A percentile compares a stretch with the other conserved stretches of the same genome.
Evolutionary conservation across 2,329 filamentous ascomycete genomes (phyloP).

Genomic region (Arthrobotrys entomopaga): DNA sequence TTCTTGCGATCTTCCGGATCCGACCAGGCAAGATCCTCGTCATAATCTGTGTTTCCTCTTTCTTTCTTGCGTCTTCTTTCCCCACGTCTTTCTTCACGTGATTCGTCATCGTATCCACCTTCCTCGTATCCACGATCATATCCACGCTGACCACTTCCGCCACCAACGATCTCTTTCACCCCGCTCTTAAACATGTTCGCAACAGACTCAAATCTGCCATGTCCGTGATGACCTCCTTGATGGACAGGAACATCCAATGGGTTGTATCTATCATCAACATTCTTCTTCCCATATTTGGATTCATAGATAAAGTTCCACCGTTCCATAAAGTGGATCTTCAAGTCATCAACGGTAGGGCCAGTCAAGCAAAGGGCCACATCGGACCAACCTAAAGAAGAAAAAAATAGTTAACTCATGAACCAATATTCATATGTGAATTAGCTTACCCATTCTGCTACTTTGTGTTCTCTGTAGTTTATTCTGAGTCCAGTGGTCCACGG

Average conservation of each 20-base stretch:
- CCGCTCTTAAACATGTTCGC: constrained; percentile 40
- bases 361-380: constrained; percentile 81
- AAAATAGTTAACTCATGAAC: background rate
- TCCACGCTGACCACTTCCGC: background rate
- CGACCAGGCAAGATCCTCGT: constrained; percentile 33
- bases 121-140: background rate
- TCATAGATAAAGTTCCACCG: constrained; percentile 90
- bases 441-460: constrained; percentile 77
- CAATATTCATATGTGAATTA: background rate
- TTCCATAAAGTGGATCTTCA: constrained; percentile 81
- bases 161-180: constrained; percentile 34
- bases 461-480: constrained; percentile 85
- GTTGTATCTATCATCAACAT: constrained; percentile 17
- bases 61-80: constrained; percentile 4
- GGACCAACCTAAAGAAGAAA: constrained; percentile 74
- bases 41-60: constrained; percentile 23
- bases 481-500: constrained; percentile 80
- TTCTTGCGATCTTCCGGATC: constrained; percentile 31
- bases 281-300: constrained; percentile 68
- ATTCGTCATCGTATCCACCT: constrained; percentile 12
- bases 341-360: constrained; percentile 78
- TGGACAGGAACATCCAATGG: constrained; percentile 26
- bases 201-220: constrained; percentile 23
- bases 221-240: constrained; percentile 33
- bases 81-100: constrained; percentile 7